Evolutionary conservation across 2,329 filamentous ascomycete genomes (phyloP).

Genomic region (Alternaria hordeiaustralica): DNA sequence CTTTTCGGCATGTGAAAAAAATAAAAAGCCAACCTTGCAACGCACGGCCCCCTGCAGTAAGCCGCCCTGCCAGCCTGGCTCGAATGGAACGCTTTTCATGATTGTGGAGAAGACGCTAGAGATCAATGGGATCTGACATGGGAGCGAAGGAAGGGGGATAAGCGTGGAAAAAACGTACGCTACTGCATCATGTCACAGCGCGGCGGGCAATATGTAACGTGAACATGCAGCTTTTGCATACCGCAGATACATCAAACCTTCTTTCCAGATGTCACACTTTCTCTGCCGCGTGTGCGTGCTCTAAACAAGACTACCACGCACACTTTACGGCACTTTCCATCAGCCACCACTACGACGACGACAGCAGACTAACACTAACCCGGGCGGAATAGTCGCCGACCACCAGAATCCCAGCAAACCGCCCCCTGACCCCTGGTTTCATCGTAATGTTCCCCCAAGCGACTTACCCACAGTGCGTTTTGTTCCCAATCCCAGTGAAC

Average conservation of each 20-base stretch:
- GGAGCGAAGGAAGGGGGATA: conserved; percentile 7
- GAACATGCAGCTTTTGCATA: conserved; percentile 4
- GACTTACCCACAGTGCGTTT: not conserved
- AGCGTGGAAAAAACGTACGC: conserved; percentile 10
- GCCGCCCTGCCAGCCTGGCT: conserved; percentile 3
- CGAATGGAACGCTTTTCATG: not conserved
- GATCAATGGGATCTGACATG: not conserved
- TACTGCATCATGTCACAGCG: conserved; percentile 14
- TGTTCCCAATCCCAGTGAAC: not conserved
- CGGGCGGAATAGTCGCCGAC: not conserved
- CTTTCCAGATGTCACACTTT: not conserved
- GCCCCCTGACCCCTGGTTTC: conserved; percentile 10
- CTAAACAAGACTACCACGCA: not conserved
- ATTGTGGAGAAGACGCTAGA: conserved; percentile 16
- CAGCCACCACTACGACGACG: not conserved
- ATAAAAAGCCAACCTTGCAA: not conserved
- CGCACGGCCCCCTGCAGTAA: conserved; percentile 2
- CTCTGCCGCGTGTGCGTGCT: not conserved
- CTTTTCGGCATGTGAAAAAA: conserved; percentile 10
- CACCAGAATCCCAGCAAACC: not conserved
- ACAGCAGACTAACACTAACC: not conserved
- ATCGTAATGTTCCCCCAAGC: not conserved
- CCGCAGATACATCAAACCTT: conserved; percentile 2
- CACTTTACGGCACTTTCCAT: not conserved
- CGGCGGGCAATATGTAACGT: not conserved